These are phyloP conservation scores for Ceratocystis diversiconidia DNA, from an alignment of 2,329 filamentous ascomycete species.

Conservation along the genomic window DNA sequence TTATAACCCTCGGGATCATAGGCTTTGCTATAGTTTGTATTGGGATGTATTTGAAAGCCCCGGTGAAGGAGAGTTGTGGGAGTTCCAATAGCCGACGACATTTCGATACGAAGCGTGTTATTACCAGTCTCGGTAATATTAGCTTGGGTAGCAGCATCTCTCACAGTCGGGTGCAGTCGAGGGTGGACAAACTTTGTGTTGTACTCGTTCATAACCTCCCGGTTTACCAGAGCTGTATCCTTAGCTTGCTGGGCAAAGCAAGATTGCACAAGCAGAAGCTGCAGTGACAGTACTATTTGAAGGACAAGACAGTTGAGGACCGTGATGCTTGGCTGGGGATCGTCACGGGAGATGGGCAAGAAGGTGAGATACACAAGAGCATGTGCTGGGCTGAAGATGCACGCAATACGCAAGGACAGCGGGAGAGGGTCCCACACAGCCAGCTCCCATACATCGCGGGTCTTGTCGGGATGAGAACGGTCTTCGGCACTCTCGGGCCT, in stretches of 20 bases:
- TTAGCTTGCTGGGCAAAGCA: constrained; percentile 74
- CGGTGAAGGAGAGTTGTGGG: constrained; percentile 53
- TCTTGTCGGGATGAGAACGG: constrained; percentile 67
- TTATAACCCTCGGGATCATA: constrained; percentile 47
- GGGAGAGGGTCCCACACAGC: constrained; percentile 87
- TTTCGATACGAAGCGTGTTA: constrained; percentile 29
- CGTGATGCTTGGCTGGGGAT: constrained; percentile 71
- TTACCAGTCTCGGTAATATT: constrained; percentile 33
- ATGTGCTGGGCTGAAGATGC: constrained; percentile 85
- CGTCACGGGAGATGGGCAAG: constrained; percentile 60
- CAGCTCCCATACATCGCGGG: constrained; percentile 86
- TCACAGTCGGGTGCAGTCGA: constrained; percentile 63
- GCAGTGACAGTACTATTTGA: constrained; percentile 57
- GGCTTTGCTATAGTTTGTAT: constrained; percentile 62
- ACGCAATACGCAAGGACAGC: constrained; percentile 67
- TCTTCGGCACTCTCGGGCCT: constrained; percentile 59
- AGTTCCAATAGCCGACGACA: constrained; percentile 30
- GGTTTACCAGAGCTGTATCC: constrained; percentile 71
- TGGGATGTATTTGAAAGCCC: constrained; percentile 67
- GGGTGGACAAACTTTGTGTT: constrained; percentile 93
- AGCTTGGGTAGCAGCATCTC: constrained; percentile 67
- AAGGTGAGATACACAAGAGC: constrained; percentile 82
- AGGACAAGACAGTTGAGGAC: constrained; percentile 72
- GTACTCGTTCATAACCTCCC: constrained; percentile 88
- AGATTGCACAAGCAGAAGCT: constrained; percentile 59